Percentiles rank a stretch among this genome's conserved stretches.
Evolutionary conservation across 306 rosid genomes (phyloP).

Genomic region (Erythrophleum fordii): DNA sequence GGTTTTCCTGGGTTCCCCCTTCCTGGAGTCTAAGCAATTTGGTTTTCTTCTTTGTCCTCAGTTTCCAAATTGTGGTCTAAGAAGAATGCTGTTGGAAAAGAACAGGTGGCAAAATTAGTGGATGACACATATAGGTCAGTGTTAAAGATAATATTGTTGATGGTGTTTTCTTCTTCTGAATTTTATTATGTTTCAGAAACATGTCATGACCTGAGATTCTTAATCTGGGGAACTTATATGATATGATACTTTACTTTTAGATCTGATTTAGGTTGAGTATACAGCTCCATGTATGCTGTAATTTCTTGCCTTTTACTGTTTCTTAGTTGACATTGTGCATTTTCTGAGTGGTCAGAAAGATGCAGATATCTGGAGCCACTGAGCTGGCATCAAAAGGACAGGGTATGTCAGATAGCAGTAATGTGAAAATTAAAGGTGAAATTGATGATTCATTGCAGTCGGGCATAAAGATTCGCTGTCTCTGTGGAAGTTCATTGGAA

Average conservation of each 20-base stretch:
- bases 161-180: constrained; percentile 11
- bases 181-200: constrained; percentile 27
- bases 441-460: constrained; percentile 73
- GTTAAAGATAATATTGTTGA: constrained; percentile 11
- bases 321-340: constrained; percentile 28
- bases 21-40: constrained; percentile 8
- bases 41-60: constrained; percentile 40
- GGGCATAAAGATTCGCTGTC: constrained; percentile 80
- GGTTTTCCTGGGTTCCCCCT: constrained; percentile 21
- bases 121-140: constrained; percentile 95
- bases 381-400: constrained; percentile 92
- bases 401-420: constrained; percentile 81
- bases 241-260: constrained; percentile 13
- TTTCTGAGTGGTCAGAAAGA: constrained; percentile 67
- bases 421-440: constrained; percentile 80
- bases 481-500: constrained; percentile 82
- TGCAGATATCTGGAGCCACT: constrained; percentile 93
- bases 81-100: constrained; percentile 83
- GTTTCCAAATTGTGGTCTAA: constrained; percentile 74
- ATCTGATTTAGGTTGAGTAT: constrained; percentile 6
- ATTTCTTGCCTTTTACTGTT: constrained; percentile 17
- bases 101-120: constrained; percentile 86
- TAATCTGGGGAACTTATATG: constrained; percentile 14
- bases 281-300: constrained; percentile 1
- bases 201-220: background rate